Evolutionary conservation across 805 yeast species (phyloP), one percentile per base, ranked within the genome.

Genomic region (Candida vaughaniae): DNA sequence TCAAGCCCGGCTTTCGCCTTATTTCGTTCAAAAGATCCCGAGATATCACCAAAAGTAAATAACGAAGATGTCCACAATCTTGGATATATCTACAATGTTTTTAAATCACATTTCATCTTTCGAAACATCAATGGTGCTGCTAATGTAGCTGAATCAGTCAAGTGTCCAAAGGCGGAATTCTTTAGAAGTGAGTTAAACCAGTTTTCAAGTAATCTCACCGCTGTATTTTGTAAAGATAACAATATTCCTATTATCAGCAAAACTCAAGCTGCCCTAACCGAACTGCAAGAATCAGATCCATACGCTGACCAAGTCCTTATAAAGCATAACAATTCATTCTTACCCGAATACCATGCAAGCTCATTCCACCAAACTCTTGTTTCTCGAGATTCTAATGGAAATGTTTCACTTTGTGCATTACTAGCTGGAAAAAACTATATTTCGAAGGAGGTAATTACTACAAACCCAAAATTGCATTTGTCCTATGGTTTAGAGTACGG

Each of bases 321-420:
- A 11, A 41, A 52, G 5, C 72, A 68, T 47, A 51, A 64, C 34
- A 66, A 66, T 41, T 6, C 52, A 18, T 46, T 68, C 16, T 43
- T 65, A 5, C 72, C 73, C 4, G 46, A 56, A 16, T 69, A 51
- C 41, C 52, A 57, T 29, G 68, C 73, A 4, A 47, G 32, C 10
- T 46, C 63, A 0, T 70, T 60, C 45, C 53, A 50, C 32, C 72
- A 70, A 38, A 58, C 72, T 0, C 46, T 65, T 2, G 39, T 66
- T 16, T 55, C 71, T 1, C 53, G 68, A 36, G 69, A 67, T 42
- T 40, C 47, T 3, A 17, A 53, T 3, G 73, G 74, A 1, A 47
- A 51, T 36, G 60, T 67, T 2, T 58, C 72, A 0, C 38, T 53
- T 12, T 50, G 59, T 5, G 71, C 71, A 0, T 52, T 44, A 28